Percentiles rank a stretch among this genome's conserved stretches.
phyloP scores from a whole-genome alignment of 2,329 filamentous ascomycete species.

The Grosmannia penicillata region DNA sequence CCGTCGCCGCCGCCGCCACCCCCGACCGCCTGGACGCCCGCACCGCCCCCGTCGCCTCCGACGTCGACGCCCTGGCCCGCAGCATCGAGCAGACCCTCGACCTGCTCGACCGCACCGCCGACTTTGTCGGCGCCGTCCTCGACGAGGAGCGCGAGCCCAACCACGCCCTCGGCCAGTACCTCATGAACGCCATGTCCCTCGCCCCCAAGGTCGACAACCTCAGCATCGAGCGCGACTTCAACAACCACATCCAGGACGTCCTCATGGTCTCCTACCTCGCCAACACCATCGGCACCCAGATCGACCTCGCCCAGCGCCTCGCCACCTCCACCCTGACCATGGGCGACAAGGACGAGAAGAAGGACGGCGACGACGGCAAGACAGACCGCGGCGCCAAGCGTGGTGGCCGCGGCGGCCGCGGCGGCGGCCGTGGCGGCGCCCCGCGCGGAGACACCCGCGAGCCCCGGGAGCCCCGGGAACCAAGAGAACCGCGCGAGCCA shows the following conservation, averaged over 20 bases:
- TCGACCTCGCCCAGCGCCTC: constrained; percentile 90
- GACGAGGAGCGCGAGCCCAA: constrained; percentile 87
- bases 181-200: constrained; percentile 84
- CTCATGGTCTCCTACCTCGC: constrained; percentile 95
- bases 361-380: constrained; percentile 23
- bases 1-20: constrained; percentile 45
- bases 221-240: constrained; percentile 95
- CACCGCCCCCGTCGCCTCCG: constrained; percentile 59
- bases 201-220: constrained; percentile 86
- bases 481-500: constrained; percentile 15
- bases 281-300: constrained; percentile 97
- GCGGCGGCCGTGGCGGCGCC: constrained; percentile 26
- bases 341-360: constrained; percentile 25
- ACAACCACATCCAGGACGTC: constrained; percentile 99
- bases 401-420: constrained; percentile 31
- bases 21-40: constrained; percentile 70
- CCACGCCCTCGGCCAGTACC: constrained; percentile 82
- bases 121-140: constrained; percentile 84
- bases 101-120: constrained; percentile 80
- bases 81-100: constrained; percentile 77
- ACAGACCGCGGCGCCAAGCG: constrained; percentile 24
- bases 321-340: constrained; percentile 56
- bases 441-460: constrained; percentile 37
- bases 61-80: constrained; percentile 78
- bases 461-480: constrained; percentile 32